Evolutionary conservation across 371 early-diverging fungal genomes (phyloP).

Genomic region (Zopfochytrium polystomum): DNA sequence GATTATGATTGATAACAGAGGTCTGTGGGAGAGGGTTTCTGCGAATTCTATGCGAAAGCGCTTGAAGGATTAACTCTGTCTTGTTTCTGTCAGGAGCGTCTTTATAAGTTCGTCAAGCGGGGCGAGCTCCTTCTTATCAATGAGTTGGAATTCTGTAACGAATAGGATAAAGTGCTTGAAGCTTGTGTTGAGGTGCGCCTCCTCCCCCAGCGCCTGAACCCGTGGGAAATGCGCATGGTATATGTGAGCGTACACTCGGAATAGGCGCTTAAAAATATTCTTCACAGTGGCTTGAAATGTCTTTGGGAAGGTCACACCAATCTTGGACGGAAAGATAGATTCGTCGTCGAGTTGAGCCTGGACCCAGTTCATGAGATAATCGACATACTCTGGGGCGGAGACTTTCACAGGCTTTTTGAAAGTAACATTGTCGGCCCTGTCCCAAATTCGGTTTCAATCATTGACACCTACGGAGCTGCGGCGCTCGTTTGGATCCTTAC

Average conservation of each 20-base stretch:
- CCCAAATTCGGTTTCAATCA: neutral
- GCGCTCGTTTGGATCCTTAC: conserved; percentile 31
- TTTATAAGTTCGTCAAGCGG: conserved; percentile 65
- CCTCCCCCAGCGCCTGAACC: conserved; percentile 68
- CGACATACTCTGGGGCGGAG: conserved; percentile 83
- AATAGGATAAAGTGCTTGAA: conserved; percentile 87
- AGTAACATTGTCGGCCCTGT: conserved; percentile 58
- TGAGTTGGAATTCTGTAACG: conserved; percentile 73
- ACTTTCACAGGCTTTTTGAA: conserved; percentile 73
- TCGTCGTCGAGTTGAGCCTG: conserved; percentile 78
- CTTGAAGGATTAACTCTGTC: too few relatives aligned
- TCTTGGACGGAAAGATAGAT: conserved; percentile 70
- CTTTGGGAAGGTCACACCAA: conserved; percentile 62
- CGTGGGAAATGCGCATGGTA: conserved; percentile 76
- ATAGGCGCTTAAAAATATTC: conserved; percentile 73
- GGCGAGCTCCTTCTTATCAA: conserved; percentile 66
- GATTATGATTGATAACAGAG: too few relatives aligned
- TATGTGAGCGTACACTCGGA: conserved; percentile 84
- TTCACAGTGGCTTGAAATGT: conserved; percentile 54
- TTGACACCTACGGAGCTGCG: neutral
- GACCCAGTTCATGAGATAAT: conserved; percentile 77
- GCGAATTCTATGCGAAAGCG: too few relatives aligned
- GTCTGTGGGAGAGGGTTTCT: too few relatives aligned
- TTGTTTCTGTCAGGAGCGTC: neutral
- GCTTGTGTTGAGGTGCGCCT: conserved; percentile 79